These are phyloP conservation scores for Fusarium papillatum DNA, from an alignment of 2,329 filamentous ascomycete species.

Conservation along the genomic window DNA sequence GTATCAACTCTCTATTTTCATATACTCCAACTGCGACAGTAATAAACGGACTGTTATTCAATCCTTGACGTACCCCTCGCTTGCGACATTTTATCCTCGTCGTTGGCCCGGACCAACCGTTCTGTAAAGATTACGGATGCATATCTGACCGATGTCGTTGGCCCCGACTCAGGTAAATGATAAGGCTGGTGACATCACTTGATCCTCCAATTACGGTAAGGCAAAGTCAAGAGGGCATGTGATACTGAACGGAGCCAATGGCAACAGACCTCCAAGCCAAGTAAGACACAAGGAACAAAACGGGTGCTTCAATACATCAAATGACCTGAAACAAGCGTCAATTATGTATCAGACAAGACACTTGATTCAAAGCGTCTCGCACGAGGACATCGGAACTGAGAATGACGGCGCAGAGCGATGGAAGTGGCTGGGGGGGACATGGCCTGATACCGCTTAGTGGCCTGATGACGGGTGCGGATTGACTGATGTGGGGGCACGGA, in stretches of 20 bases:
- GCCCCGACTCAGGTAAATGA: neutral
- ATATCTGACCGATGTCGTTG: neutral
- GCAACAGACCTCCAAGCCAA: neutral
- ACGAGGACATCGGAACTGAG: neutral
- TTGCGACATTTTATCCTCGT: neutral
- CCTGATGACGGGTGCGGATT: neutral
- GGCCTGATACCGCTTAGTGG: slow-evolving; percentile 3
- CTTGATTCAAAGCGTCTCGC: neutral
- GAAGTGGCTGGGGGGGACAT: neutral
- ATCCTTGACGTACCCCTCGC: neutral
- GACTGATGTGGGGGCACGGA: slow-evolving; percentile 5
- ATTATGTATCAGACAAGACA: slow-evolving; percentile 1
- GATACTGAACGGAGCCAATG: neutral
- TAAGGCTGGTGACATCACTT: slow-evolving; percentile 1
- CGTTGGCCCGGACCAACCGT: neutral
- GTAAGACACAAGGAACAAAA: neutral
- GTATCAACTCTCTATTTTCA: neutral
- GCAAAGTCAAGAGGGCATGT: neutral
- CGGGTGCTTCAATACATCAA: neutral
- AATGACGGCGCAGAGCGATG: neutral
- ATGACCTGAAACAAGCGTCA: slow-evolving; percentile 1
- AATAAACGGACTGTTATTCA: neutral
- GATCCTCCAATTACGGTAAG: neutral
- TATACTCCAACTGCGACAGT: neutral
- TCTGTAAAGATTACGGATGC: neutral